Percentiles rank a stretch among this genome's conserved stretches.
These are phyloP conservation scores for Inga oerstediana DNA, from an alignment of 306 rosid species.

Conservation along the genomic window DNA sequence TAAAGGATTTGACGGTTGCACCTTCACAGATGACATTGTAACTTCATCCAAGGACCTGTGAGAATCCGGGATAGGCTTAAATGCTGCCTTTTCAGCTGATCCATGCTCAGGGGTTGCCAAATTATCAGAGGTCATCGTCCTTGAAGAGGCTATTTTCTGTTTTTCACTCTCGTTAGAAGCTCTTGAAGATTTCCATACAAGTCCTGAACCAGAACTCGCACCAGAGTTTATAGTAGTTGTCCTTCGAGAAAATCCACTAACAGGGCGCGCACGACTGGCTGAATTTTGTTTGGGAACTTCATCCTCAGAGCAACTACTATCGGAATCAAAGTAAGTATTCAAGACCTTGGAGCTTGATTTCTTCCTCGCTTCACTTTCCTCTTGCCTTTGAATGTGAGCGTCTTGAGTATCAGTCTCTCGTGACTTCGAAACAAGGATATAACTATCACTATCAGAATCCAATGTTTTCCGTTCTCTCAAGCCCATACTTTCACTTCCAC, in stretches of 20 bases:
- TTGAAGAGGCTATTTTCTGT: constrained; percentile 33
- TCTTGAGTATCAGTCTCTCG: constrained; percentile 40
- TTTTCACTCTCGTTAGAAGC: constrained; percentile 43
- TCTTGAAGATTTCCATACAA: constrained; percentile 56
- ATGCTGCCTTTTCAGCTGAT: constrained; percentile 37
- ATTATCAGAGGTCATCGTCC: constrained; percentile 44
- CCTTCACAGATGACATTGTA: constrained; percentile 26
- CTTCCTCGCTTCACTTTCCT: constrained; percentile 37
- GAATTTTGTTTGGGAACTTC: constrained; percentile 48
- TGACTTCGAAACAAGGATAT: constrained; percentile 33
- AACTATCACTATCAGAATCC: constrained; percentile 43
- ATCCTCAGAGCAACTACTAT: constrained; percentile 55
- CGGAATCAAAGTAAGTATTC: constrained; percentile 52
- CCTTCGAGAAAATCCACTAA: constrained; percentile 62
- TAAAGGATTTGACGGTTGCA: constrained; percentile 25
- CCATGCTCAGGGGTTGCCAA: constrained; percentile 29
- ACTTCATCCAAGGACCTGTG: constrained; percentile 32
- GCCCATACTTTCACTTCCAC: constrained; percentile 31
- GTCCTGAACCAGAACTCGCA: constrained; percentile 34
- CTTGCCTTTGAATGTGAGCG: constrained; percentile 37
- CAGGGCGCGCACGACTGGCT: constrained; percentile 41
- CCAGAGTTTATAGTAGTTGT: constrained; percentile 49
- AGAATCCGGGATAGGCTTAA: constrained; percentile 36
- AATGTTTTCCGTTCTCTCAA: constrained; percentile 25
- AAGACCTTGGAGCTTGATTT: constrained; percentile 50